These are phyloP conservation scores for Fistulina hepatica DNA, from an alignment of 1,284 basidiomycete genomes.

Conservation along the genomic window DNA sequence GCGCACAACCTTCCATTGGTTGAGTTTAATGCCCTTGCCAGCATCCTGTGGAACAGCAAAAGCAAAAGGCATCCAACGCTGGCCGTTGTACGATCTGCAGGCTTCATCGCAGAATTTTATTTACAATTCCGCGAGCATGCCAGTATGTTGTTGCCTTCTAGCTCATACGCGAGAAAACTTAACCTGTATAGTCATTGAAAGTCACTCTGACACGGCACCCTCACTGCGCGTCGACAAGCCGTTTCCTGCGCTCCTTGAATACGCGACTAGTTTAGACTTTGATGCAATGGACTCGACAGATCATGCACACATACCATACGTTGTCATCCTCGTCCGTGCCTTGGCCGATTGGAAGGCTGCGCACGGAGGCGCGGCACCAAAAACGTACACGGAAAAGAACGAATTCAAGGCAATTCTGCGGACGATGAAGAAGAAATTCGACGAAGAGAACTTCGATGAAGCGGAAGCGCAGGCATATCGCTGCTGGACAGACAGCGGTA, in stretches of 20 bases:
- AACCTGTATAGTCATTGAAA: constrained; percentile 66
- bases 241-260: constrained; percentile 71
- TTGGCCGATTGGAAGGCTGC: constrained; percentile 72
- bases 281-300: constrained; percentile 73
- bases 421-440: constrained; percentile 55
- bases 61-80: constrained; percentile 55
- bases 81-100: constrained; percentile 70
- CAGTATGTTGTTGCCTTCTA: constrained; percentile 36
- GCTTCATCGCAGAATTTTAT: constrained; percentile 81
- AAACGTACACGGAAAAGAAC: constrained; percentile 58
- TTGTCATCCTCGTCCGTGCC: constrained; percentile 76
- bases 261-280: constrained; percentile 65
- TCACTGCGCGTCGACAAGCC: constrained; percentile 85
- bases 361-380: constrained; percentile 59
- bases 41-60: constrained; percentile 56
- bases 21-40: constrained; percentile 48
- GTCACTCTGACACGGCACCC: constrained; percentile 77
- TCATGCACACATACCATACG: constrained; percentile 80
- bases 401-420: constrained; percentile 64
- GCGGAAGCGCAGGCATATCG: constrained; percentile 75
- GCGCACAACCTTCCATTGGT: constrained; percentile 63
- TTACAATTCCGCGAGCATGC: constrained; percentile 82
- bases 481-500: constrained; percentile 54
- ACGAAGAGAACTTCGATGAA: constrained; percentile 97
- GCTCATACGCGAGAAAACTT: not conserved